phyloP scores from a whole-genome alignment of 2,329 filamentous ascomycete genomes.

The Madurella mycetomatis region DNA sequence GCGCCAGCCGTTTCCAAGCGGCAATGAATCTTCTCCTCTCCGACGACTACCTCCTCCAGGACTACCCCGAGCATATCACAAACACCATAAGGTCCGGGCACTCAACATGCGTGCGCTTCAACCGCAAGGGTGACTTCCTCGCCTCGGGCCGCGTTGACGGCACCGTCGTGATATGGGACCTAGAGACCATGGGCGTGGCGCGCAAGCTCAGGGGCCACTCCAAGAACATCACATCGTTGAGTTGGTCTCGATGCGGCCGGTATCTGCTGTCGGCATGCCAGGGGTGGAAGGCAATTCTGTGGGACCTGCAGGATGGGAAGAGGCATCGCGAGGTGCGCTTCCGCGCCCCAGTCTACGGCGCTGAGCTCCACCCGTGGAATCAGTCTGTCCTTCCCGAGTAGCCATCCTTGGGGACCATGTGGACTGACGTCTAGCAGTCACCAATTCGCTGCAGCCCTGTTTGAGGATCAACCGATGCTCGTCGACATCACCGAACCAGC shows the following conservation, averaged over 20 bases:
- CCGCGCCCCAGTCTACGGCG: constrained; percentile 89
- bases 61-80: constrained; percentile 87
- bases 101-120: constrained; percentile 74
- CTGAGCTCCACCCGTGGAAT: constrained; percentile 87
- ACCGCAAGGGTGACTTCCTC: constrained; percentile 88
- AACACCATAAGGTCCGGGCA: constrained; percentile 74
- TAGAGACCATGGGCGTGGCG: constrained; percentile 95
- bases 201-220: constrained; percentile 92
- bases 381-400: constrained; percentile 53
- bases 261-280: constrained; percentile 91
- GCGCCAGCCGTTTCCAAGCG: constrained; percentile 12
- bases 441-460: constrained; percentile 84
- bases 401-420: constrained; percentile 3
- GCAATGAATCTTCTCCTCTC: constrained; percentile 57
- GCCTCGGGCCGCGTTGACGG: constrained; percentile 93
- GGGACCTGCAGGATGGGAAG: constrained; percentile 73
- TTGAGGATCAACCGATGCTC: constrained; percentile 86
- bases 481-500: constrained; percentile 71
- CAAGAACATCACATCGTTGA: constrained; percentile 86
- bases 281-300: constrained; percentile 94
- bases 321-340: constrained; percentile 83
- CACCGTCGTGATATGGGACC: constrained; percentile 91
- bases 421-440: constrained; percentile 48
- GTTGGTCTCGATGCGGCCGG: constrained; percentile 88
- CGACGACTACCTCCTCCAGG: constrained; percentile 63